Evolutionary conservation across 2,329 filamentous ascomycete genomes (phyloP), one percentile per base, ranked within the genome.

Genomic region (Paracamarosporium sp.): DNA sequence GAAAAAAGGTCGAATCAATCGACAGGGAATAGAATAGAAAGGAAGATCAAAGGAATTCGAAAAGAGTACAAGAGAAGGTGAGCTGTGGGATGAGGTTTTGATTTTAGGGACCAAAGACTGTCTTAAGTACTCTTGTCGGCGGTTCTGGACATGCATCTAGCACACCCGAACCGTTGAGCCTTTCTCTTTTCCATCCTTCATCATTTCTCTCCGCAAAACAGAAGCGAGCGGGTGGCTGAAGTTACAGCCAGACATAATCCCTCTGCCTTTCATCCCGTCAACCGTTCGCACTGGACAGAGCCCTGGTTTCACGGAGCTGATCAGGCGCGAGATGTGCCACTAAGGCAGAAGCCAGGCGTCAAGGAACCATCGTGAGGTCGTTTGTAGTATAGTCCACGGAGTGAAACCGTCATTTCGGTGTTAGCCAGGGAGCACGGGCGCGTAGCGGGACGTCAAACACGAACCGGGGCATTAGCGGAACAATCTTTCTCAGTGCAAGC

Each of bases 1-100:
- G 9, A 15, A 27, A 54, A 30, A 47, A 53, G 41, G 50, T 54
- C 55, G 55, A 57, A 30, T 54, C 55, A 57, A 57, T 54, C 55
- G 55, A 57, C 50, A 28, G 50, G 45, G 38, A 57, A 50, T 44
- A 45, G 50, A 50, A 57, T 31, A 38, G 30, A 54, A 45, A 17
- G 50, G 24, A 38, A 53, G 36, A 38, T 15, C 30, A 31, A 41
- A 50, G 31, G 27, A 33, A 30, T 22, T 40, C 15, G 22, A 22
- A 52, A 41, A 36, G 38, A 41, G 15, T 31, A 20, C n/a, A 51
- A 30, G 25, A 25, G 48, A 51, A 33, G 45, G 17, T 30, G 43
- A 45, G 35, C 24, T 43, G 36, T 50, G 30, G 38, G 28, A 54
- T 54, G 36, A 50, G 38, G 41, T 15, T n/a, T 47, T 35, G 25